Evolutionary conservation across 495 filamentous ascomycete species (phyloP).

Genomic region (Cairneyella variabilis): DNA sequence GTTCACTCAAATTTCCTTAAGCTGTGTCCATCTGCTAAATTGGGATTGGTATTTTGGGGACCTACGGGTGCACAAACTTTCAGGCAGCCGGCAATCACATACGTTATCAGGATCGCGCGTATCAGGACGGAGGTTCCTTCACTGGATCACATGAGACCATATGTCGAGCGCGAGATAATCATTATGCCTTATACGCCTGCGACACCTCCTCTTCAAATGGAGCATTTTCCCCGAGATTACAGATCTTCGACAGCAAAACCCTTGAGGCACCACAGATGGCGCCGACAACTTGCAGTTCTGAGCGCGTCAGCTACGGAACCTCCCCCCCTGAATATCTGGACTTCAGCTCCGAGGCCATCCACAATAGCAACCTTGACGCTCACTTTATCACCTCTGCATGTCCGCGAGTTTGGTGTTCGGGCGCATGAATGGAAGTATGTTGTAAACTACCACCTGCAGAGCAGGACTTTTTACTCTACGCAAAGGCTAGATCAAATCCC

Average conservation of each 20-base stretch:
- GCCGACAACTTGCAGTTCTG: background rate
- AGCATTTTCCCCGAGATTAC: slow-evolving; percentile 1
- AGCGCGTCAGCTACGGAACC: slow-evolving; percentile 2
- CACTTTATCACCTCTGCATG: background rate
- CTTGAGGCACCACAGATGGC: slow-evolving; percentile 5
- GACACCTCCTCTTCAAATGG: slow-evolving; percentile 5
- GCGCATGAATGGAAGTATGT: background rate
- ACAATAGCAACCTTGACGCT: slow-evolving; percentile 1
- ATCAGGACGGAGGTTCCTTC: background rate
- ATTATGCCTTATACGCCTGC: slow-evolving; percentile 7
- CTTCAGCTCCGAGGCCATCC: background rate
- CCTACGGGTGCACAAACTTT: background rate
- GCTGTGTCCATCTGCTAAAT: slow-evolving; percentile 4
- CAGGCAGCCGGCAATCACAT: slow-evolving; percentile 1
- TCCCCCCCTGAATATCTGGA: slow-evolving; percentile 1
- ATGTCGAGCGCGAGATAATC: background rate
- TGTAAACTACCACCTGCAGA: slow-evolving; percentile 1
- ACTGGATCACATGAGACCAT: background rate
- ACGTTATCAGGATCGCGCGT: slow-evolving; percentile 3
- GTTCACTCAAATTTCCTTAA: slow-evolving; percentile 12
- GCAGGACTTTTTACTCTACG: slow-evolving; percentile 7
- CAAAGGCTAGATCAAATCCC: background rate
- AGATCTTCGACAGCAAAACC: background rate
- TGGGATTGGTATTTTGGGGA: background rate
- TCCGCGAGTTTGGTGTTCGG: background rate